Base-by-base conservation (phyloP, 1,139 yeast genomes). In the Magnusiomyces tetraspermus region DNA sequence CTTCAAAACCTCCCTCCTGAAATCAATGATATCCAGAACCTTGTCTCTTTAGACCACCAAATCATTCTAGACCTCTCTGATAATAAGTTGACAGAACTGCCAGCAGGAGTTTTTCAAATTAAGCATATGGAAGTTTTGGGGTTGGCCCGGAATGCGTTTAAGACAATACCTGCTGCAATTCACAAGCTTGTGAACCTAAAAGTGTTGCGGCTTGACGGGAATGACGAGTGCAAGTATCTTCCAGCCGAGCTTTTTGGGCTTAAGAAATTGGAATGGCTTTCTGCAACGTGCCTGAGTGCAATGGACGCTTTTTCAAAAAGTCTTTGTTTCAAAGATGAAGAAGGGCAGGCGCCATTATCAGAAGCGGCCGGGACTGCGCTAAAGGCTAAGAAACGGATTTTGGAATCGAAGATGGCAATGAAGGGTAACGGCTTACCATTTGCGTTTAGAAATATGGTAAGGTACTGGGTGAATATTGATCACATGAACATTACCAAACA, bases 231-330 rank as follows among this genome's bases (percentile, higher is more conserved):
- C 28, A 67, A 68, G 50, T 76, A 70, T 51, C 64, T 83, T 11
- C 88, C 88, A 0, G 72, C 73, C 51, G 83, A 80, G 60, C 71
- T 83, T 1, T 65, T 80, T 23, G 66, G 67, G 10, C 66, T 82
- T 24, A 66, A 69, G 1, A 63, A 68, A 2, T 65, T 83, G 44
- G 66, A 69, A 19, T 71, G 75, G 1, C 65, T 82, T n/a, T 68
- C 80, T 1, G 71, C 76, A 1, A 33, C 38, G 5, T 8, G 38
- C n/a, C 5, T 33, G 17, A 33, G n/a, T 17, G n/a, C 5, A 4
- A 22, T 24, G 22, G 19, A 41, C 21, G 50, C 31, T 17, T 13
- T 31, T 36, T 41, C 38, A 13, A 37, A 37, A 17, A 4, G 22
- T n/a, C 33, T 21, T 5, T n/a, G n/a, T n/a, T n/a, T n/a, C n/a